These are phyloP conservation scores for Euphorbia lathyris DNA, from an alignment of 345 rosid genomes.

Conservation along the genomic window DNA sequence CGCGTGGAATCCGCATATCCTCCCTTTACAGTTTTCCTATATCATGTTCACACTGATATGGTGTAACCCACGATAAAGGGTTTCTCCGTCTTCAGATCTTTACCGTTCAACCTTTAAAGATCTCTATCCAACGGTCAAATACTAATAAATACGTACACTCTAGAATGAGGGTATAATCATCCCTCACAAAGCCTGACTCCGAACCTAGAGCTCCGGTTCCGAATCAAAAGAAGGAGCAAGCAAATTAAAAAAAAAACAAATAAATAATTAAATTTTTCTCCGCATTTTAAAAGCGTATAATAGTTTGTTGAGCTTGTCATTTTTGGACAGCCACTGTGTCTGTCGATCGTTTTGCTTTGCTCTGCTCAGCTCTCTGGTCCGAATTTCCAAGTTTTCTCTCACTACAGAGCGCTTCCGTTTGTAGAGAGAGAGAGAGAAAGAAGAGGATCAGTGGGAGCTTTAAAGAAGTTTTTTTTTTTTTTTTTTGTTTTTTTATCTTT, in stretches of 20 bases:
- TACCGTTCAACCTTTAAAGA: slow-evolving; percentile 12
- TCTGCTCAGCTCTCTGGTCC: slow-evolving; percentile 4
- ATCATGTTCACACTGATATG: neutral
- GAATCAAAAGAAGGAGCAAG: neutral
- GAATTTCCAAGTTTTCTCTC: neutral
- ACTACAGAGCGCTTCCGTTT: neutral
- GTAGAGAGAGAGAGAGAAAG: slow-evolving; percentile 2
- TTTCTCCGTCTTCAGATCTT: slow-evolving; percentile 13
- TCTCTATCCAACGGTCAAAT: slow-evolving; percentile 16
- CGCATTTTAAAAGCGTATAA: neutral
- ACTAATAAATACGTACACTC: neutral
- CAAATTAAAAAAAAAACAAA: neutral
- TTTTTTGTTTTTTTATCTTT: neutral
- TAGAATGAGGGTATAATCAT: neutral
- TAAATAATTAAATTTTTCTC: neutral
- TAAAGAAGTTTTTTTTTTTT: neutral
- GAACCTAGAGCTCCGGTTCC: slow-evolving; percentile 24
- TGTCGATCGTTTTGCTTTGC: slow-evolving; percentile 1
- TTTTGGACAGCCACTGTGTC: slow-evolving; percentile 10
- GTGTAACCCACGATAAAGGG: slow-evolving; percentile 3
- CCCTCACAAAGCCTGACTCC: slow-evolving; percentile 25
- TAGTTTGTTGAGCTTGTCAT: neutral
- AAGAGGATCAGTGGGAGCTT: neutral
- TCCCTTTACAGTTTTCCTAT: slow-evolving; percentile 18
- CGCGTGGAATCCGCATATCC: slow-evolving; percentile 40